Evolutionary conservation across 257 asterid genomes (phyloP).

Genomic region (Solanum neorickii): DNA sequence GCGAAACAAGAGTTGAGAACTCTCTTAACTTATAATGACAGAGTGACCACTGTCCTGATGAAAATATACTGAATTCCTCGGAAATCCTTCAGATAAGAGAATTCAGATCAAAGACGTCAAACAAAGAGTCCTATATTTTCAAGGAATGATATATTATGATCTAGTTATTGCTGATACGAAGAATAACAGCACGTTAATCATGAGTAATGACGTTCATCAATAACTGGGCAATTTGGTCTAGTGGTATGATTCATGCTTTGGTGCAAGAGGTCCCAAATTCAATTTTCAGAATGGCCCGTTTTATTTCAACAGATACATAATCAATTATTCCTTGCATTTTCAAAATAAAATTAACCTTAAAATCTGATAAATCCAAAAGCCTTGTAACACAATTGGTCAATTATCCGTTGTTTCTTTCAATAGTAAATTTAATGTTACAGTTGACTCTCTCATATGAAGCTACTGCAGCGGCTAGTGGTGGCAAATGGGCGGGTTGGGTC

Average conservation of each 20-base stretch:
- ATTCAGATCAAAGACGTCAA: not conserved
- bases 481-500: too few relatives aligned
- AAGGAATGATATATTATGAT: not conserved
- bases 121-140: not conserved
- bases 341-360: not conserved
- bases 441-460: not conserved
- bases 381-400: not conserved
- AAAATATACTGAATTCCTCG: not conserved
- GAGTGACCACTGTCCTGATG: not conserved
- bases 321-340: not conserved
- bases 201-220: not conserved
- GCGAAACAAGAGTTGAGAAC: not conserved
- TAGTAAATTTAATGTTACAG: not conserved
- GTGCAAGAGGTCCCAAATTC: conserved; percentile 1
- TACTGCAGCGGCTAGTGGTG: too few relatives aligned
- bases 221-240: conserved; percentile 35
- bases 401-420: not conserved
- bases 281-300: not conserved
- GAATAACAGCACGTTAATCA: not conserved
- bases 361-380: not conserved
- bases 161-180: not conserved
- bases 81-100: not conserved
- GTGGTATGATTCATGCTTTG: conserved; percentile 82
- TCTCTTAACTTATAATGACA: not conserved
- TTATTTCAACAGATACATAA: not conserved